Percentiles rank a stretch among this genome's conserved stretches.
These are phyloP conservation scores for Phytophthora quininea DNA, from an alignment of 352 stramenopile species.

Conservation along the genomic window DNA sequence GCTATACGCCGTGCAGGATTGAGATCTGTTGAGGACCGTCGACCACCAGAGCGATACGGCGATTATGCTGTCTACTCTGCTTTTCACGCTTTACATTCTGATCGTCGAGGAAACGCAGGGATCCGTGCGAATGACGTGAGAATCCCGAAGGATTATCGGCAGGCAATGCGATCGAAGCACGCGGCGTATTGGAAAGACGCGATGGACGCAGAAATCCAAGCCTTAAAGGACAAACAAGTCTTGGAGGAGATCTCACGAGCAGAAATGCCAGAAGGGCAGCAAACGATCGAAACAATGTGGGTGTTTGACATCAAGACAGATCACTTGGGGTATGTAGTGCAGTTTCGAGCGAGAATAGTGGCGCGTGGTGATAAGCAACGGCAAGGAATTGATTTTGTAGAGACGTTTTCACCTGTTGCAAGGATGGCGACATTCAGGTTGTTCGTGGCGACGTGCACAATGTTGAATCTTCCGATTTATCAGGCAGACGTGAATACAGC, in stretches of 20 bases:
- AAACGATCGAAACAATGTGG: slow-evolving; percentile 5
- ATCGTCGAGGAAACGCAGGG: background rate
- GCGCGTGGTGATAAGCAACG: slow-evolving; percentile 7
- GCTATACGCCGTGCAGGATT: too few species aligned
- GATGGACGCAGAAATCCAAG: slow-evolving; percentile 4
- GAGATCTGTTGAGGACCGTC: too few species aligned
- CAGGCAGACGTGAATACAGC: slow-evolving; percentile 18
- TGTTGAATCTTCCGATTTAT: slow-evolving; percentile 12
- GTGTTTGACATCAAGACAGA: slow-evolving; percentile 5
- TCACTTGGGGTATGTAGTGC: background rate
- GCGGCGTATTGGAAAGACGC: slow-evolving; percentile 1
- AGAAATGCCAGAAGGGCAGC: background rate
- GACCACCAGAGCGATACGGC: background rate
- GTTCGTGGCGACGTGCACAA: slow-evolving; percentile 5
- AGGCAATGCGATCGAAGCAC: slow-evolving; percentile 9
- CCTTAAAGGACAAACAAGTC: background rate
- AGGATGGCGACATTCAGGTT: slow-evolving; percentile 16
- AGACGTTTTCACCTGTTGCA: slow-evolving; percentile 14
- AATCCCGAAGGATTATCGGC: slow-evolving; percentile 1
- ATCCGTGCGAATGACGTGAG: slow-evolving; percentile 6
- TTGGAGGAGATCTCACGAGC: slow-evolving; percentile 1
- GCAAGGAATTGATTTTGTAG: slow-evolving; percentile 16
- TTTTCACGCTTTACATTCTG: background rate
- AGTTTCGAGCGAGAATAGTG: slow-evolving; percentile 3
- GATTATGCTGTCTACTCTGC: background rate